Percentiles rank a stretch among this genome's conserved stretches.
Conservation (phyloP, 257 asterid species). For the Capsicum baccatum region DNA sequence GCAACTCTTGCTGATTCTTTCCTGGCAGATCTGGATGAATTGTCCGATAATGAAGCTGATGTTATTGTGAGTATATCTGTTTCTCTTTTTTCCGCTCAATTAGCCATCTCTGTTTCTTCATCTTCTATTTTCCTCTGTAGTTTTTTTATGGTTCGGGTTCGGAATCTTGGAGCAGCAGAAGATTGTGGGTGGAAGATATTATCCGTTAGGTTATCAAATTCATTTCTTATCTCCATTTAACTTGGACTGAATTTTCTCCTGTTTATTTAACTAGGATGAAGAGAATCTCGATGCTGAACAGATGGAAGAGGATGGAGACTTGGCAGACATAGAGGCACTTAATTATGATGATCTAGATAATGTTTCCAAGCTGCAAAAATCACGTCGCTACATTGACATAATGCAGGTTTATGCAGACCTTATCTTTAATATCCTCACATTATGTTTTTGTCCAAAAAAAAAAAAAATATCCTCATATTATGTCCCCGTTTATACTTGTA, state of each 20-base stretch:
- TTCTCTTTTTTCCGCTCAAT: constrained; percentile 16
- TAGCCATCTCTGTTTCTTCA: neutral
- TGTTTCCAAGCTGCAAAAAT: constrained; percentile 85
- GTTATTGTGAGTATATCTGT: constrained; percentile 54
- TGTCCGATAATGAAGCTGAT: constrained; percentile 92
- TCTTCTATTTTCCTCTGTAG: neutral
- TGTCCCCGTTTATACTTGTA: neutral
- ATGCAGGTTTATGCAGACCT: constrained; percentile 63
- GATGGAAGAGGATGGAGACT: constrained; percentile 96
- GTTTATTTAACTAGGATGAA: constrained; percentile 51
- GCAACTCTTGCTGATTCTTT: constrained; percentile 97
- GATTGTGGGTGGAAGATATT: constrained; percentile 28
- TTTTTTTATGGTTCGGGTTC: neutral
- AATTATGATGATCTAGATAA: constrained; percentile 93
- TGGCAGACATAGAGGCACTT: constrained; percentile 89
- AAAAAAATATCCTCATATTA: neutral
- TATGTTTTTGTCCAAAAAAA: too few species aligned
- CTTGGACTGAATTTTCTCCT: constrained; percentile 29
- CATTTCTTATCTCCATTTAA: constrained; percentile 25
- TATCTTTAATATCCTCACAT: neutral
- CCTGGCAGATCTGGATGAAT: constrained; percentile 93
- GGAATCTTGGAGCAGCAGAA: neutral
- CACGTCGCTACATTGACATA: constrained; percentile 73
- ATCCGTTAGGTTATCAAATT: constrained; percentile 17
- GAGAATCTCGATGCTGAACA: constrained; percentile 61